A percentile compares a stretch with the other conserved stretches of the same genome.
These are phyloP conservation scores for Brassica carinata DNA, from an alignment of 345 rosid species.

Conservation along the genomic window DNA sequence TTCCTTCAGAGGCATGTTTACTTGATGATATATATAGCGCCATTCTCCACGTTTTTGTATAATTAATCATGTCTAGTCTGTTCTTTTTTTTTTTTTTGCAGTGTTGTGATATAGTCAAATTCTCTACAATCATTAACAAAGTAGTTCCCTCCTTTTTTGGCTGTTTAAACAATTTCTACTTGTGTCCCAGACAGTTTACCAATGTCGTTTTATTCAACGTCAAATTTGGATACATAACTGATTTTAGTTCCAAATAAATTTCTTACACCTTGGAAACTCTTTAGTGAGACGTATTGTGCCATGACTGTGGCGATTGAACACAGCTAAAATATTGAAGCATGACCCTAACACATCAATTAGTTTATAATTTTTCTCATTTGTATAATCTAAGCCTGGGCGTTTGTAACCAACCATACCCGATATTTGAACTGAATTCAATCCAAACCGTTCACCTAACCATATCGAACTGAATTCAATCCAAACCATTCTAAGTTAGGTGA, in stretches of 20 bases:
- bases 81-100: background rate
- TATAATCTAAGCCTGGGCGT: too few species aligned
- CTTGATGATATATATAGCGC: background rate
- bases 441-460: too few species aligned
- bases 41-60: constrained; percentile 7
- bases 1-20: constrained; percentile 34
- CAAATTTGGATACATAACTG: background rate
- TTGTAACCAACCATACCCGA: too few species aligned
- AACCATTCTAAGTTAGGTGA: too few species aligned
- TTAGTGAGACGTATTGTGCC: background rate
- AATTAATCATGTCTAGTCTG: constrained; percentile 23
- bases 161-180: background rate
- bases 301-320: background rate
- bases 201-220: background rate
- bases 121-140: constrained; percentile 14
- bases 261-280: background rate
- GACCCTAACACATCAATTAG: background rate
- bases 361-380: background rate
- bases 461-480: too few species aligned
- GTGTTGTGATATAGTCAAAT: constrained; percentile 6
- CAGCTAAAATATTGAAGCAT: background rate
- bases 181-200: background rate
- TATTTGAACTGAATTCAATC: too few species aligned
- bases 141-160: background rate
- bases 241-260: background rate